These are phyloP conservation scores for Hypoxylon sp. DNA, from an alignment of 2,329 filamentous ascomycete species.

Conservation along the genomic window DNA sequence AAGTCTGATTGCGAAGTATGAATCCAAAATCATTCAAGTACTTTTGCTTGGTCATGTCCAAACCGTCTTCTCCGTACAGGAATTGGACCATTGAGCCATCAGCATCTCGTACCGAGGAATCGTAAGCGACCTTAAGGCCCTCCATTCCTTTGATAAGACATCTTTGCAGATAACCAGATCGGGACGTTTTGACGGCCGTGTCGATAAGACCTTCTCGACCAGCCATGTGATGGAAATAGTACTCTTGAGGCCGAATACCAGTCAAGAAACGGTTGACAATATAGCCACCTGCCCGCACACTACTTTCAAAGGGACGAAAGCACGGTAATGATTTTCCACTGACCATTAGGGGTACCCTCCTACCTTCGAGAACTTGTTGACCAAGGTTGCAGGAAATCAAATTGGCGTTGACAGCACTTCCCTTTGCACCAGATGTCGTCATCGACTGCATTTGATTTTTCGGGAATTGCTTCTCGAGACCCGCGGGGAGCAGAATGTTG, in stretches of 20 bases:
- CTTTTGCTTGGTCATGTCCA: conserved; percentile 93
- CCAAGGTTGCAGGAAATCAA: conserved; percentile 97
- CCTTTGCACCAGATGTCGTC: conserved; percentile 97
- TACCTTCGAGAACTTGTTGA: conserved; percentile 94
- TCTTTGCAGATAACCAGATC: conserved; percentile 94
- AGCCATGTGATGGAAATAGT: conserved; percentile 99
- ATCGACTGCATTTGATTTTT: conserved; percentile 99
- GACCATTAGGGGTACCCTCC: conserved; percentile 95
- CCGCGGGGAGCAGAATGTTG: conserved; percentile 77
- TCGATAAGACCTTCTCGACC: conserved; percentile 98
- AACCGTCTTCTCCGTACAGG: conserved; percentile 93
- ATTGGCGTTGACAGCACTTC: conserved; percentile 91
- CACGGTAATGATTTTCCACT: conserved; percentile 96
- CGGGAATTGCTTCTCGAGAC: conserved; percentile 90
- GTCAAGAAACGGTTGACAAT: conserved; percentile 97
- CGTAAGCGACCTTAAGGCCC: conserved; percentile 89
- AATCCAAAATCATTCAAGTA: conserved; percentile 92
- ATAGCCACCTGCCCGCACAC: conserved; percentile 89
- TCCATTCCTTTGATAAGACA: conserved; percentile 99
- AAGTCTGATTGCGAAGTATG: conserved; percentile 83
- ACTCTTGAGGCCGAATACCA: conserved; percentile 95
- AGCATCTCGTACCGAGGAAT: conserved; percentile 91
- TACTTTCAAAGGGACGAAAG: conserved; percentile 90
- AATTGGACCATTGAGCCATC: conserved; percentile 96
- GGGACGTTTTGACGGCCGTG: conserved; percentile 97